These are phyloP conservation scores for Setaria italica DNA, from an alignment of 202 grass and related monocot genomes.

Conservation along the genomic window DNA sequence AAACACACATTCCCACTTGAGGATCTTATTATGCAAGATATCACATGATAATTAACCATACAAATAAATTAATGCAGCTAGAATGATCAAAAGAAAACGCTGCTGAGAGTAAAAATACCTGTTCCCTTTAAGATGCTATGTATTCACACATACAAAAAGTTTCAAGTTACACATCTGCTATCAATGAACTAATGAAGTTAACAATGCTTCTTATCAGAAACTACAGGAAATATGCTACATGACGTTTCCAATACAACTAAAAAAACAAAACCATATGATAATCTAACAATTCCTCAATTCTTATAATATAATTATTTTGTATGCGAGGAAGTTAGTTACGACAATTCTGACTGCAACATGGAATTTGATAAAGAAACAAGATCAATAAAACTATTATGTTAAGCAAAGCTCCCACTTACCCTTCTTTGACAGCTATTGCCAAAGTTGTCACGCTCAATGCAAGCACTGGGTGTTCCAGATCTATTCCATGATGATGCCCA, in stretches of 20 bases:
- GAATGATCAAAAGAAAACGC: constrained; percentile 36
- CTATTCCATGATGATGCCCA: constrained; percentile 83
- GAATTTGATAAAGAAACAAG: constrained; percentile 9
- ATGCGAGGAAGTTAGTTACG: neutral
- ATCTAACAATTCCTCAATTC: neutral
- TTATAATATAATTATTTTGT: neutral
- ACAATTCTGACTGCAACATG: neutral
- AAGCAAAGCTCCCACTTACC: constrained; percentile 55
- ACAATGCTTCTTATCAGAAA: constrained; percentile 11
- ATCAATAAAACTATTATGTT: constrained; percentile 2
- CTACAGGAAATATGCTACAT: neutral
- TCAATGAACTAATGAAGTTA: constrained; percentile 30
- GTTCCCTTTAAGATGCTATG: constrained; percentile 5
- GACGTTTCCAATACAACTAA: neutral
- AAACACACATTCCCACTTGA: constrained; percentile 25
- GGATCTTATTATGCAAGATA: constrained; percentile 35
- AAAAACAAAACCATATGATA: constrained; percentile 2
- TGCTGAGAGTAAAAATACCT: neutral
- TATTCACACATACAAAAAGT: constrained; percentile 33
- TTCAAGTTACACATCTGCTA: constrained; percentile 27
- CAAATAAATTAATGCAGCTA: constrained; percentile 28
- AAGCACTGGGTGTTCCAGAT: constrained; percentile 88
- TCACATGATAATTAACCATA: constrained; percentile 22
- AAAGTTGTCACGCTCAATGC: constrained; percentile 81
- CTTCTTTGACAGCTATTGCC: constrained; percentile 97